Evolutionary conservation across 2,329 filamentous ascomycete species (phyloP).

Genomic region (Hirsutella minnesotensis): DNA sequence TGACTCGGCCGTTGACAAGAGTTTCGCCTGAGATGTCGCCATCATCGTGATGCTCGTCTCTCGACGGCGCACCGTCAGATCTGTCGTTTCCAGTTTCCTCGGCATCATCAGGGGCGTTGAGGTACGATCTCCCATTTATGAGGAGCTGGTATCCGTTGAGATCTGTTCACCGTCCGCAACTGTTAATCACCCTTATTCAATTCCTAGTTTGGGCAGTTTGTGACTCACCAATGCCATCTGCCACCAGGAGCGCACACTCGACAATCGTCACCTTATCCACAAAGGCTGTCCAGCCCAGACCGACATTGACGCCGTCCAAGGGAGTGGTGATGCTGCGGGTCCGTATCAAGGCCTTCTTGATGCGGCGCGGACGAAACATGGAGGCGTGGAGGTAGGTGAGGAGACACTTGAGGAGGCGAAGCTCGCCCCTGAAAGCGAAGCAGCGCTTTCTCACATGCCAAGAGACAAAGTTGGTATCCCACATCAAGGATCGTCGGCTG

Average conservation of each 20-base stretch:
- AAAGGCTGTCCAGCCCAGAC: background rate
- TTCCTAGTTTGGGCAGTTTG: too few species aligned
- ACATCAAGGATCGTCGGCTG: too few species aligned
- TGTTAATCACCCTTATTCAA: background rate
- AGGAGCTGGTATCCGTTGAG: too few species aligned
- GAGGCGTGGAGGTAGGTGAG: background rate
- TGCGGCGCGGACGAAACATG: background rate
- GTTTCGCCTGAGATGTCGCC: too few species aligned
- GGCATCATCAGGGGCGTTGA: too few species aligned
- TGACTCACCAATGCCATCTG: background rate
- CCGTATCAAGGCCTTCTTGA: background rate
- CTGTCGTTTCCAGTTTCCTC: too few species aligned
- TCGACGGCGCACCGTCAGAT: too few species aligned
- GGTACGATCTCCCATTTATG: too few species aligned
- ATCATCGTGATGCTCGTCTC: too few species aligned
- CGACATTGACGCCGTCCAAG: background rate
- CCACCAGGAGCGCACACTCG: background rate
- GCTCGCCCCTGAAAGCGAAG: constrained; percentile 7
- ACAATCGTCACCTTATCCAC: constrained; percentile 1
- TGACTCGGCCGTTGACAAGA: too few species aligned
- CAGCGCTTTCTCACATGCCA: constrained; percentile 2
- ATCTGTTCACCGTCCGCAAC: background rate
- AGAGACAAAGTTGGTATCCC: constrained; percentile 3
- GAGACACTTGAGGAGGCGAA: constrained; percentile 4
- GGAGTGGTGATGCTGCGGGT: background rate